Base-by-base conservation (phyloP, 306 rosid species). In the Benincasa hispida region DNA sequence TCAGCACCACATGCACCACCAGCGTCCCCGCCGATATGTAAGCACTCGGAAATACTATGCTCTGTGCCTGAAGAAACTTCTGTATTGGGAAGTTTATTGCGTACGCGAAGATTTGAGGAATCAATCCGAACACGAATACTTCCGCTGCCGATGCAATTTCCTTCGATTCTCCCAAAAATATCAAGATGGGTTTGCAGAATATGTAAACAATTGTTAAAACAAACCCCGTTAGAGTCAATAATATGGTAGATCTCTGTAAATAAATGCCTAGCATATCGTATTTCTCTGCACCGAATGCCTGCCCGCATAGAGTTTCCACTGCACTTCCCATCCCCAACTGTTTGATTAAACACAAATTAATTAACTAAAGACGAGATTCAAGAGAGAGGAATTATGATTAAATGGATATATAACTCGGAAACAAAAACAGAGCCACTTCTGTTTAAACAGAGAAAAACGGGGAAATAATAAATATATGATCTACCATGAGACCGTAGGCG, bases 261-360 rank as follows among this genome's bases (percentile, higher is more conserved):
- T 89, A 91, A 24, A 87, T 22, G 0, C 97, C 93, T 2, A 91
- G 59, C 97, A 91, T 86, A 1, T 88, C 89, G 22, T 89, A 77
- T 41, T 75, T 85, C 1, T 80, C 28, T 2, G 92, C 97, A 1
- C 94, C 97, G 55, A 81, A 86, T 1, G 97, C 94, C 72, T 91
- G 94, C 1, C 97, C 97, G 2, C 97, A 89, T 55, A 91, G 75
- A 0, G 93, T 91, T 83, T 91, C 97, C 73, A 89, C 94, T 0
- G 97, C 97, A 4, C 93, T 91, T 76, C 97, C 97, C 97, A 91
- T 91, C 0, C 97, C 97, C 18, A 91, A 76, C 93, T 91, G 85
- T 45, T 42, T 10, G 6, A 9, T 35, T 10, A 37, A 37, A 37
- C 32, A 28, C 1, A 28, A 28, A 28, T 30, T 30, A 30, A 30